Base-by-base conservation (phyloP, 495 filamentous ascomycete species). In the Penicillium dipodomyicola region DNA sequence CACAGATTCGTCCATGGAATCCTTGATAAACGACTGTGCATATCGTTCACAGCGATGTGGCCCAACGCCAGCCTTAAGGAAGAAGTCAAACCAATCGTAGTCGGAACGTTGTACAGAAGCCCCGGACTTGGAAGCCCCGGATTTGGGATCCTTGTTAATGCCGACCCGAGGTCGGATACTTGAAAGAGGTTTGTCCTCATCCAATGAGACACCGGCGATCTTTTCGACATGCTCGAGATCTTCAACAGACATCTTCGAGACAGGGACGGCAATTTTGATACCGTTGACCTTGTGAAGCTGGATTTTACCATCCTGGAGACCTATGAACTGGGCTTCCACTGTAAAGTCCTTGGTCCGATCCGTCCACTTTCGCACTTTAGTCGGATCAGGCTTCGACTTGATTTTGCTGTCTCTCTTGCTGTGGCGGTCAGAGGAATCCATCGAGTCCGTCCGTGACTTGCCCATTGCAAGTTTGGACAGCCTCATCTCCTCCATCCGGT, bases 61-160 rank as follows among this genome's bases (percentile, higher is more conserved):
- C 52, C 89, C 88, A 55, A 97, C 90, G 30, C 95, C 94, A 67
- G 92, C 91, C 54, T 84, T 81, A 22, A 99, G 76, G 78, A 99
- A 99, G 74, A 99, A 97, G 61, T 96, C 90, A 66, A 97, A 99
- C 94, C 94, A 99, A 69, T 99, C 94, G 65, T 97, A 96, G 42
- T 92, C 86, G 61, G 62, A 72, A 62, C 71, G 69, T 52, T 87
- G 77, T 39, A 89, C 74, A 23, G 79, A 77, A 25, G 80, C 83
- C 48, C 84, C 84, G 23, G 80, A 62, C 32, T 75, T 65, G 64
- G 53, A 29, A 43, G 4, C 46, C 52, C 84, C 84, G 23, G 80
- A 64, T 29, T 75, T 65, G 65, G 53, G 25, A 43, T 8, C 46
- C 49, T 69, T 52, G 33, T 43, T 55, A 9, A 52, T 58, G 15